phyloP scores from a whole-genome alignment of 306 rosid species.

The Sindora glabra region DNA sequence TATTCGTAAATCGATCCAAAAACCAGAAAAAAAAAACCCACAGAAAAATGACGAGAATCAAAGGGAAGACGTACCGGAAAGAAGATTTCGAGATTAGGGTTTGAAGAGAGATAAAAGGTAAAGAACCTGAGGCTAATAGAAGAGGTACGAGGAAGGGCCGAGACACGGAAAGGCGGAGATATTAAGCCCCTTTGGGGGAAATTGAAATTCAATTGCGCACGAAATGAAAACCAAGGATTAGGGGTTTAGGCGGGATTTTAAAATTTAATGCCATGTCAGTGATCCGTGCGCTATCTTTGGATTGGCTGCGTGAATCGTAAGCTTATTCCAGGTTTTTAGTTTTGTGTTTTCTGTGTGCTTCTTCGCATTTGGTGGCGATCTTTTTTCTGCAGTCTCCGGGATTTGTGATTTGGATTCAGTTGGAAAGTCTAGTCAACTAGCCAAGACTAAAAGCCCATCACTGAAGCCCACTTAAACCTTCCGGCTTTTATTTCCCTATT shows the following conservation, averaged over 20 bases:
- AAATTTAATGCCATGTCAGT: slow-evolving; percentile 67
- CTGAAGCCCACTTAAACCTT: too few species aligned
- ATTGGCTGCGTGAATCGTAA: slow-evolving; percentile 36
- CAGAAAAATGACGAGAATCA: neutral
- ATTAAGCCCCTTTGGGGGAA: slow-evolving; percentile 34
- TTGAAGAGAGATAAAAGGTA: slow-evolving; percentile 16
- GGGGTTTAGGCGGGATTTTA: slow-evolving; percentile 90
- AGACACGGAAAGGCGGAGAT: slow-evolving; percentile 28
- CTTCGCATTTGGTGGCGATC: slow-evolving; percentile 1
- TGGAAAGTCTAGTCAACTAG: too few species aligned
- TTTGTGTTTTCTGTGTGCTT: slow-evolving; percentile 34
- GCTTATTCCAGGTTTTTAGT: neutral
- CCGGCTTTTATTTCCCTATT: too few species aligned
- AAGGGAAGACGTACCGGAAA: slow-evolving; percentile 9
- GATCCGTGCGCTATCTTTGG: slow-evolving; percentile 31
- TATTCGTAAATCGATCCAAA: neutral
- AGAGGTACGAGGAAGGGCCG: neutral
- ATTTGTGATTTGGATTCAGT: neutral
- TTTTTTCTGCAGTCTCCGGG: neutral
- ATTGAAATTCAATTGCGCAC: slow-evolving; percentile 80
- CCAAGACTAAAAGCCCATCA: neutral
- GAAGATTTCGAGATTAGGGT: slow-evolving; percentile 23
- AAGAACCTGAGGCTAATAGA: neutral
- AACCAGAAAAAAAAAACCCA: neutral
- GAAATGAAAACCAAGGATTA: slow-evolving; percentile 49